Evolutionary conservation across 2,329 filamentous ascomycete species (phyloP), one percentile per base, ranked within the genome.

Genomic region (Scopulariopsis brevicaulis): DNA sequence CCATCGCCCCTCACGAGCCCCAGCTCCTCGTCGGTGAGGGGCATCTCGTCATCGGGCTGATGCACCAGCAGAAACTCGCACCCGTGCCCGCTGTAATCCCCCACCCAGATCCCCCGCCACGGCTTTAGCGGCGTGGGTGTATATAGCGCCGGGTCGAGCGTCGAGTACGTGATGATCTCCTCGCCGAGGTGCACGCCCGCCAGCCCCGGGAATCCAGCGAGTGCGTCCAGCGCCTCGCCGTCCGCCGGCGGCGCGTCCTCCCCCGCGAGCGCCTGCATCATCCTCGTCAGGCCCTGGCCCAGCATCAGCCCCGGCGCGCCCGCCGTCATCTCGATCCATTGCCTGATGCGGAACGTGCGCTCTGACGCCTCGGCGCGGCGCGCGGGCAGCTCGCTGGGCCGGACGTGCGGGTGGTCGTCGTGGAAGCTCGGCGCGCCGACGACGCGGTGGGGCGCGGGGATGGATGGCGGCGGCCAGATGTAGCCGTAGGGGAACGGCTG

Each of bases 81-180:
- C 1, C 92, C 91, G 65, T 97, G 92, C 0, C 83, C 84, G 28
- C 84, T 87, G 66, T 96, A 96, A 68, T 96, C 92, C 0, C 92
- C 92, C 18, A 91, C 87, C 88, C 90, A 97, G 34, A 99, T 90
- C 0, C 93, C 93, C 62, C 90, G 84, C 76, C 86, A 96, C 0
- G 91, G 92, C 67, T 91, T 93, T 58, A 85, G 78, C 11, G 74
- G 69, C 0, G 91, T 96, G 0, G 93, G 90, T 0, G 84, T 94
- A 68, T 96, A 96, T n/a, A 87, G 71, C 2, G 73, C 74, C 3
- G 84, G 81, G 51, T 90, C 84, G 1, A 97, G 74, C 0, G 91
- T 95, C 8, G 82, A 75, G 61, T 81, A 86, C 0, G 87, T 90
- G 64, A 83, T 70, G 48, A 84, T 64, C 58, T 79, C 75, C 63